Percentiles rank a stretch among this genome's conserved stretches.
These are phyloP conservation scores for Pseudogymnoascus sp. DNA, from an alignment of 2,329 filamentous ascomycete genomes.

Conservation along the genomic window DNA sequence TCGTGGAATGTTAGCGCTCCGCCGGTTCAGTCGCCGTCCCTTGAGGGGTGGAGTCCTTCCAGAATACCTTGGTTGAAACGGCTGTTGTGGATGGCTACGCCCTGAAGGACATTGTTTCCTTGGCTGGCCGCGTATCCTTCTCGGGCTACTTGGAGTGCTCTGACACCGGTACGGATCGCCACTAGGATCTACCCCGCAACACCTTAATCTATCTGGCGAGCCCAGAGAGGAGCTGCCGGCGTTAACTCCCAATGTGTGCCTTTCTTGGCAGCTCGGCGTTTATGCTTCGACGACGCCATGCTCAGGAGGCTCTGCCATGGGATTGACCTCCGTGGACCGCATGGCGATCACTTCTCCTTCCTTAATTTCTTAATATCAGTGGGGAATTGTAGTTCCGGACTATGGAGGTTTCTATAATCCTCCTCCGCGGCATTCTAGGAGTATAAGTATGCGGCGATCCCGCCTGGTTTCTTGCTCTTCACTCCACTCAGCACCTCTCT, in stretches of 20 bases:
- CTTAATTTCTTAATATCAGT: neutral
- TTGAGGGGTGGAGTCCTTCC: neutral
- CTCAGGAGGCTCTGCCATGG: neutral
- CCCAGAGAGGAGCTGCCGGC: neutral
- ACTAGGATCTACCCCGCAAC: neutral
- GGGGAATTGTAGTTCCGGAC: neutral
- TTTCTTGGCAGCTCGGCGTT: neutral
- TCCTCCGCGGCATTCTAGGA: neutral
- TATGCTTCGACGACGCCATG: neutral
- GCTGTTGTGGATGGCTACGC: neutral
- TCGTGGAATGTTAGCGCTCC: neutral
- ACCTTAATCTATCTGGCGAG: neutral
- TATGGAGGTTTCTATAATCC: neutral
- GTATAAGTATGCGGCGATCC: neutral
- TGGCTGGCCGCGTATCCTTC: neutral
- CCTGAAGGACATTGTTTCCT: neutral
- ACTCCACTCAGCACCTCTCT: neutral
- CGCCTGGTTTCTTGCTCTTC: neutral
- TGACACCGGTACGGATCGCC: neutral
- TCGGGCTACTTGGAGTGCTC: neutral
- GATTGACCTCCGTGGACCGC: neutral
- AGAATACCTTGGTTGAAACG: constrained; percentile 1
- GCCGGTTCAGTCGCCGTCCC: neutral
- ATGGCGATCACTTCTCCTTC: neutral
- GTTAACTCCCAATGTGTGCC: neutral